Conservation (phyloP, 148 eudicot species). For the Rhododendron griersonianum region DNA sequence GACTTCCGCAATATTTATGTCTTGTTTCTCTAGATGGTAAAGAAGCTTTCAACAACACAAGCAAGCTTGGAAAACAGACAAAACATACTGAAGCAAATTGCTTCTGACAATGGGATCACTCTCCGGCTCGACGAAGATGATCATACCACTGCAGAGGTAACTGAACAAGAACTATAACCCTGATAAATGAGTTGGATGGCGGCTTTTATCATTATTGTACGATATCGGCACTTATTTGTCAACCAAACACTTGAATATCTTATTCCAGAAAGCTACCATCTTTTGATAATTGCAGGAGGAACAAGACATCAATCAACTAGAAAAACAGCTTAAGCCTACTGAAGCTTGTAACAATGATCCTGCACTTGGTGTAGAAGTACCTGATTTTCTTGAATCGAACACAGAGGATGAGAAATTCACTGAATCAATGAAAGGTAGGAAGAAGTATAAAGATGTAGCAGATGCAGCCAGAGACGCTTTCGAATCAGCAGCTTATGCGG, state of each 20-base stretch:
- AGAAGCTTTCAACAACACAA: conserved; percentile 33
- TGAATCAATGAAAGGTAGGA: conserved; percentile 13
- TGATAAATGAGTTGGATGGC: not conserved
- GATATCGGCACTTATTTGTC: not conserved
- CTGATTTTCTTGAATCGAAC: not conserved
- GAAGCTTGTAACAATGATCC: conserved; percentile 4
- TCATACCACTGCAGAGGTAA: conserved; percentile 10
- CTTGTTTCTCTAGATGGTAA: conserved; percentile 29
- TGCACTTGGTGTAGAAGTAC: not conserved
- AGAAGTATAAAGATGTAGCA: conserved; percentile 8
- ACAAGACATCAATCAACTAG: conserved; percentile 5
- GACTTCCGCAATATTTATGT: not conserved
- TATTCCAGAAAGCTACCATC: not conserved
- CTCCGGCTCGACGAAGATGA: conserved; percentile 16
- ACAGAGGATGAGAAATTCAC: conserved; percentile 4
- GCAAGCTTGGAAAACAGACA: conserved; percentile 36
- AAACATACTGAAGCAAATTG: conserved; percentile 34
- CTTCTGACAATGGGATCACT: conserved; percentile 32
- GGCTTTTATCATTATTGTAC: not conserved
- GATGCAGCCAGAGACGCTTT: conserved; percentile 17
- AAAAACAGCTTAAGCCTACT: conserved; percentile 3
- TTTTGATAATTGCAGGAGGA: conserved; percentile 19
- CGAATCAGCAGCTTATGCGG: conserved; percentile 43
- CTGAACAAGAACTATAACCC: not conserved
- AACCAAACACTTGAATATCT: not conserved